Conservation (phyloP, 2,329 filamentous ascomycete genomes). For the Sclerotinia trifoliorum region DNA sequence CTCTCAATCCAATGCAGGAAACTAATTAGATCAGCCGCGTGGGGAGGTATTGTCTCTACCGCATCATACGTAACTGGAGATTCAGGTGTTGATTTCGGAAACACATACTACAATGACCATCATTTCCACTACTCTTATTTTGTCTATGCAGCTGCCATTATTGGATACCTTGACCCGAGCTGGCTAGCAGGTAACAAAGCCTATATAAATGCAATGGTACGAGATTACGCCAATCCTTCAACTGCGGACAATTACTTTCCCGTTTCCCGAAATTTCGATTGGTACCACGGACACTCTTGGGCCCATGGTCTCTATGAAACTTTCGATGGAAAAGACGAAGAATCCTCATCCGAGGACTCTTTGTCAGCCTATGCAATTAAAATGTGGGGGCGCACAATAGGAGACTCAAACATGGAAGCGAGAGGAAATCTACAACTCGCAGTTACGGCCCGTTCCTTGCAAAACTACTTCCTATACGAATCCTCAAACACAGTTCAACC, state of each 20-base stretch:
- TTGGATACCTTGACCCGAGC: slow-evolving; percentile 71
- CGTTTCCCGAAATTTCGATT: slow-evolving; percentile 76
- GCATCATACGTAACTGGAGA: slow-evolving; percentile 70
- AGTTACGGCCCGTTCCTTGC: slow-evolving; percentile 70
- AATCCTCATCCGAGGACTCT: slow-evolving; percentile 86
- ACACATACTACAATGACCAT: slow-evolving; percentile 78
- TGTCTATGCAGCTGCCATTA: slow-evolving; percentile 79
- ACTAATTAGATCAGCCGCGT: slow-evolving; percentile 47
- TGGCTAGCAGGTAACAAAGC: slow-evolving; percentile 74
- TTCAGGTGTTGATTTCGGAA: slow-evolving; percentile 78
- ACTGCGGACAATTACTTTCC: slow-evolving; percentile 72
- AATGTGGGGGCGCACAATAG: slow-evolving; percentile 83
- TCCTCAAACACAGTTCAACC: slow-evolving; percentile 71
- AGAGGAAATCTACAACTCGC: slow-evolving; percentile 80
- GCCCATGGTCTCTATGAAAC: slow-evolving; percentile 74
- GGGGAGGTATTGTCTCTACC: slow-evolving; percentile 79
- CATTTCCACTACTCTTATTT: slow-evolving; percentile 86
- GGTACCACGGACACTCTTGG: slow-evolving; percentile 94
- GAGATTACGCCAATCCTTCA: slow-evolving; percentile 78
- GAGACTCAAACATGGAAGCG: slow-evolving; percentile 74
- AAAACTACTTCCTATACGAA: slow-evolving; percentile 79
- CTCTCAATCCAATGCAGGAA: neutral
- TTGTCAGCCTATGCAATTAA: slow-evolving; percentile 82
- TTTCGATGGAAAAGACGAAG: slow-evolving; percentile 76
- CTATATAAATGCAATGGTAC: slow-evolving; percentile 80